Evolutionary conservation across 1,284 basidiomycete genomes (phyloP).

Genomic region (Fomitopsis schrenkii): DNA sequence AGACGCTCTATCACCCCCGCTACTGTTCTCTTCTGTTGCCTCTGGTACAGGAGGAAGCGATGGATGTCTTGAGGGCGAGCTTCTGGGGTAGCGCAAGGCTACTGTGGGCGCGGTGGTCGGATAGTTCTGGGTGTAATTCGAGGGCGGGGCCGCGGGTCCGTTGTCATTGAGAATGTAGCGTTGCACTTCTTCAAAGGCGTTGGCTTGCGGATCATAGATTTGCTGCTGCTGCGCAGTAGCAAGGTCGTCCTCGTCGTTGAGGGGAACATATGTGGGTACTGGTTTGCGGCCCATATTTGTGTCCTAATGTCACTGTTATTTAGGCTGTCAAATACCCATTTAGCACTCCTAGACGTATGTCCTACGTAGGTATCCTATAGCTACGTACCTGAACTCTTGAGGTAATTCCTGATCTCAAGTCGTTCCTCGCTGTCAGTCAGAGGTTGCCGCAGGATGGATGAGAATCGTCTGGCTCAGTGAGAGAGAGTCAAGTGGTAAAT

Average conservation of each 20-base stretch:
- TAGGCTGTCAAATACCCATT: too few relatives aligned
- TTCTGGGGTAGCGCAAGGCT: conserved; percentile 8
- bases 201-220: neutral
- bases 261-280: neutral
- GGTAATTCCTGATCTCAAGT: too few relatives aligned
- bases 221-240: neutral
- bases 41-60: conserved; percentile 20
- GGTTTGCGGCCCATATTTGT: neutral
- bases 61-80: conserved; percentile 17
- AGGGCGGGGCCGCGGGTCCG: conserved; percentile 4
- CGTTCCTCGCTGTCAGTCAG: too few relatives aligned
- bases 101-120: conserved; percentile 11
- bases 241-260: neutral
- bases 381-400: too few relatives aligned
- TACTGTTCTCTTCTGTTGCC: conserved; percentile 18
- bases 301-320: too few relatives aligned
- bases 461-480: neutral
- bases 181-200: conserved; percentile 1
- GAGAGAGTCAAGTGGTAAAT: neutral
- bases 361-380: too few relatives aligned
- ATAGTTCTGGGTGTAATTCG: conserved; percentile 10
- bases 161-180: conserved; percentile 19
- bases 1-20: conserved; percentile 14
- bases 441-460: neutral
- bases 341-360: too few relatives aligned